Evolutionary conservation across 2,329 filamentous ascomycete genomes (phyloP).

Genomic region (Trichoderma sp.): DNA sequence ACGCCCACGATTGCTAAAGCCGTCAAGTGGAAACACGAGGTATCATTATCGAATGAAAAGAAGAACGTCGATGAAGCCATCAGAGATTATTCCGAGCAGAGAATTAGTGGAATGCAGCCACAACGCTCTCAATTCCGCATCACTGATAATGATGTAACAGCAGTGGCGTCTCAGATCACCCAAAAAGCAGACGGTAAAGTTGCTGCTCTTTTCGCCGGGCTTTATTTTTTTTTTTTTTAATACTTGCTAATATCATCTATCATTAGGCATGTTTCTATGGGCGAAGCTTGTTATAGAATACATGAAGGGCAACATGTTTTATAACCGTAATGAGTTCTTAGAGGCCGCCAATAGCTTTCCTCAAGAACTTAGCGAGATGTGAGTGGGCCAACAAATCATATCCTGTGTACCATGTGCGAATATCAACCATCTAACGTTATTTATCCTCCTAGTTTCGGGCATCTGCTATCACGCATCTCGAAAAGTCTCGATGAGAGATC

Average conservation of each 20-base stretch:
- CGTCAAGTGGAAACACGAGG: neutral
- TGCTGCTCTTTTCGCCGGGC: no score
- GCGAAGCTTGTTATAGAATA: slow-evolving; percentile 41
- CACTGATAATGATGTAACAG: slow-evolving; percentile 29
- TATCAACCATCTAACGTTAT: neutral
- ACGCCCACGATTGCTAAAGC: neutral
- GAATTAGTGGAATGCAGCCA: neutral
- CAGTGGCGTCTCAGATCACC: slow-evolving; percentile 25
- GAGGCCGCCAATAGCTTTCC: slow-evolving; percentile 32
- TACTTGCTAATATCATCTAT: neutral
- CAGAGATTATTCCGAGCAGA: neutral
- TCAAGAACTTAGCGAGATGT: slow-evolving; percentile 27
- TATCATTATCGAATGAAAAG: slow-evolving; percentile 1
- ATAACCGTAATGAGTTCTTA: slow-evolving; percentile 25
- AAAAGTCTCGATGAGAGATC: slow-evolving; percentile 36
- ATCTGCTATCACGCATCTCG: slow-evolving; percentile 35
- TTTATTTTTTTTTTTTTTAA: no score
- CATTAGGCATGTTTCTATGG: slow-evolving; percentile 42
- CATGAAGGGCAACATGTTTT: slow-evolving; percentile 37
- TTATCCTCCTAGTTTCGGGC: slow-evolving; percentile 32
- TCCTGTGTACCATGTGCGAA: neutral
- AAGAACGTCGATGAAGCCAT: neutral
- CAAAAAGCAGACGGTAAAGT: slow-evolving; percentile 34
- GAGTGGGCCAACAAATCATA: neutral
- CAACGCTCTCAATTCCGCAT: neutral